phyloP scores from a whole-genome alignment of 2,329 filamentous ascomycete genomes.

The Penicillium sp. region DNA sequence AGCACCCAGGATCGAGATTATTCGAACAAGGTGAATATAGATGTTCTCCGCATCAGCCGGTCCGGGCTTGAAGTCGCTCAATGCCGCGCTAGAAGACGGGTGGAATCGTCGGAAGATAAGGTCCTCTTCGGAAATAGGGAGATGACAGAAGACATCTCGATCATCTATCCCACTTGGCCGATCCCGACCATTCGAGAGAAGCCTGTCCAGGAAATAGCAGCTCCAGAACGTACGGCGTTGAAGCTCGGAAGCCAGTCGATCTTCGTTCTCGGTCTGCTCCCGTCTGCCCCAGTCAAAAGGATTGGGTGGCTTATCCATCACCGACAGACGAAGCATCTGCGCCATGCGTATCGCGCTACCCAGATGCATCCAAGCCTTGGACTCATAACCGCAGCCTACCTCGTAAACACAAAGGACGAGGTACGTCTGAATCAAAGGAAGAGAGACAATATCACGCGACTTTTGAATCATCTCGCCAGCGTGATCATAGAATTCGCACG shows the following conservation, averaged over 20 bases:
- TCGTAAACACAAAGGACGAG: constrained; percentile 3
- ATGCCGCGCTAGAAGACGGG: neutral
- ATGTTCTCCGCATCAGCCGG: neutral
- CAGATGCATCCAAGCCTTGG: constrained; percentile 3
- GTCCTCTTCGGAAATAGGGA: constrained; percentile 1
- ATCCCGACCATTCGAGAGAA: constrained; percentile 2
- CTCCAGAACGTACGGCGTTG: constrained; percentile 4
- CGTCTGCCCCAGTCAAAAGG: constrained; percentile 2
- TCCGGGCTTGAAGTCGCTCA: neutral
- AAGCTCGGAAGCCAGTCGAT: neutral
- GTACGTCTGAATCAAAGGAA: neutral
- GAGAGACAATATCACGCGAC: neutral
- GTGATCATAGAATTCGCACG: neutral
- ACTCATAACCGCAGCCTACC: constrained; percentile 2
- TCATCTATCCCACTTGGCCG: constrained; percentile 1
- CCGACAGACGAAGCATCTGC: constrained; percentile 1
- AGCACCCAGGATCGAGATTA: neutral
- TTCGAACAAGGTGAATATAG: neutral
- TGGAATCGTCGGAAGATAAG: neutral
- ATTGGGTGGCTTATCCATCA: neutral
- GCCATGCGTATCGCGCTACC: constrained; percentile 1
- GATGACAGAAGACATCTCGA: constrained; percentile 1
- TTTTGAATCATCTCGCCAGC: neutral
- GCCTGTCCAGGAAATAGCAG: constrained; percentile 2
- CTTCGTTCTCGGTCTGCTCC: neutral